Evolutionary conservation across 2,329 filamentous ascomycete species (phyloP).

Genomic region (Fusarium pininemorale): DNA sequence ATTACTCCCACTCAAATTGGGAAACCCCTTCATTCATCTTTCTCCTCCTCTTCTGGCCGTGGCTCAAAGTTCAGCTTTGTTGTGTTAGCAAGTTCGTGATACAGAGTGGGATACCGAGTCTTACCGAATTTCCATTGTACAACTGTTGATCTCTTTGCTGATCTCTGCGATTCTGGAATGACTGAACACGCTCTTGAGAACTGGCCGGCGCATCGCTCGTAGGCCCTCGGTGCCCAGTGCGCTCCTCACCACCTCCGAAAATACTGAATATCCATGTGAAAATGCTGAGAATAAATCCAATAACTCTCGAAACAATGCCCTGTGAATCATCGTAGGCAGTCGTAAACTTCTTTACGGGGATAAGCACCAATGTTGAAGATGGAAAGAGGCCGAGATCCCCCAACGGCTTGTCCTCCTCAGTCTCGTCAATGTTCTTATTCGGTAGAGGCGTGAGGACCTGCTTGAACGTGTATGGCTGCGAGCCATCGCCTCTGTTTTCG

Average conservation of each 20-base stretch:
- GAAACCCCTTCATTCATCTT: constrained; percentile 37
- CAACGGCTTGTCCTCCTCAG: constrained; percentile 77
- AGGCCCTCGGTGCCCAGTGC: not conserved
- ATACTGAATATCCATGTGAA: constrained; percentile 51
- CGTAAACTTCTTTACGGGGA: constrained; percentile 68
- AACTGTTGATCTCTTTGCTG: constrained; percentile 72
- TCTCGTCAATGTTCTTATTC: constrained; percentile 76
- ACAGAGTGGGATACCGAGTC: constrained; percentile 40
- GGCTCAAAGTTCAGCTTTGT: constrained; percentile 74
- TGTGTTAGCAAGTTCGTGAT: constrained; percentile 40
- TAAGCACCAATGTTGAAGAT: constrained; percentile 82
- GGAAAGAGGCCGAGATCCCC: constrained; percentile 77
- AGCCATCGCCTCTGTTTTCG: constrained; percentile 63
- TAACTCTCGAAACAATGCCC: constrained; percentile 42
- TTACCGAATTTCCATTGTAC: constrained; percentile 91
- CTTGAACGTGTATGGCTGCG: constrained; percentile 81
- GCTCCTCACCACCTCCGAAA: constrained; percentile 39
- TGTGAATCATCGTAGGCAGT: constrained; percentile 52
- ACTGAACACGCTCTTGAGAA: constrained; percentile 40
- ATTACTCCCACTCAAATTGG: constrained; percentile 40
- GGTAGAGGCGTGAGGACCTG: constrained; percentile 82
- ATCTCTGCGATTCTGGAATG: constrained; percentile 59
- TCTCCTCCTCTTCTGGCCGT: constrained; percentile 66
- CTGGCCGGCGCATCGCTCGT: constrained; percentile 10
- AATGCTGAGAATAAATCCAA: constrained; percentile 46